phyloP scores from a whole-genome alignment of 2,329 filamentous ascomycete genomes.

The Aquanectria penicillioides region DNA sequence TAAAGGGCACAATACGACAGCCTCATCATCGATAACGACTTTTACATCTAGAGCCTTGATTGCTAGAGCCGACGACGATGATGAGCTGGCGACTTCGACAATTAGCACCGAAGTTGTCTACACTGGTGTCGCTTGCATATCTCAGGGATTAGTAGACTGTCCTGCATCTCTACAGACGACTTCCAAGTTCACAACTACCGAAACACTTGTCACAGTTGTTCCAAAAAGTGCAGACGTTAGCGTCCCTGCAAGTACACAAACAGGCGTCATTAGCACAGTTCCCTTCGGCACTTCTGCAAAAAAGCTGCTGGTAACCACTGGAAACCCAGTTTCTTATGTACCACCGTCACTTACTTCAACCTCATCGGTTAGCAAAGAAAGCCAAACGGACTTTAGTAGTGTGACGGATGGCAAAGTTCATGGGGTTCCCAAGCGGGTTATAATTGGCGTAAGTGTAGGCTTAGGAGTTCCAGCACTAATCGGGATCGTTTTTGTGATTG shows the following conservation, averaged over 20 bases:
- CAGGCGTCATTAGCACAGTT: slow-evolving; percentile 46
- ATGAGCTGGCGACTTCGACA: slow-evolving; percentile 51
- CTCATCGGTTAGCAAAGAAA: slow-evolving; percentile 27
- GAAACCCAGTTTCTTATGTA: slow-evolving; percentile 56
- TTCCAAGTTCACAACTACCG: slow-evolving; percentile 48
- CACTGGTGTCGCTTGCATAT: slow-evolving; percentile 56
- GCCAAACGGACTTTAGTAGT: slow-evolving; percentile 25
- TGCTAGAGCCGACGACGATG: slow-evolving; percentile 25
- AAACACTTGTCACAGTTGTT: slow-evolving; percentile 54
- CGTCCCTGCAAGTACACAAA: slow-evolving; percentile 50
- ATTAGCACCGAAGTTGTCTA: slow-evolving; percentile 53
- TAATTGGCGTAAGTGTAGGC: slow-evolving; percentile 60
- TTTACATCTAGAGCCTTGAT: slow-evolving; percentile 19
- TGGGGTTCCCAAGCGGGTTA: slow-evolving; percentile 55
- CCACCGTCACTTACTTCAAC: slow-evolving; percentile 42
- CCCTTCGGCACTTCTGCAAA: slow-evolving; percentile 55
- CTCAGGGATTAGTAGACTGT: slow-evolving; percentile 57
- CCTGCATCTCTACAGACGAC: slow-evolving; percentile 61
- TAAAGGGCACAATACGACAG: slow-evolving; percentile 12
- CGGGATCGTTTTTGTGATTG: slow-evolving; percentile 40
- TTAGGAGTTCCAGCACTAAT: slow-evolving; percentile 53
- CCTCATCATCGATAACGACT: slow-evolving; percentile 34
- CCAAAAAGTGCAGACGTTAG: slow-evolving; percentile 44
- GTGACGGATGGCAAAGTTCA: slow-evolving; percentile 5
- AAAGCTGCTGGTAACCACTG: slow-evolving; percentile 40